Percentiles rank a stretch among this genome's conserved stretches.
Evolutionary conservation across 2,329 filamentous ascomycete genomes (phyloP).

Genomic region (Diaporthe citrichinensis): DNA sequence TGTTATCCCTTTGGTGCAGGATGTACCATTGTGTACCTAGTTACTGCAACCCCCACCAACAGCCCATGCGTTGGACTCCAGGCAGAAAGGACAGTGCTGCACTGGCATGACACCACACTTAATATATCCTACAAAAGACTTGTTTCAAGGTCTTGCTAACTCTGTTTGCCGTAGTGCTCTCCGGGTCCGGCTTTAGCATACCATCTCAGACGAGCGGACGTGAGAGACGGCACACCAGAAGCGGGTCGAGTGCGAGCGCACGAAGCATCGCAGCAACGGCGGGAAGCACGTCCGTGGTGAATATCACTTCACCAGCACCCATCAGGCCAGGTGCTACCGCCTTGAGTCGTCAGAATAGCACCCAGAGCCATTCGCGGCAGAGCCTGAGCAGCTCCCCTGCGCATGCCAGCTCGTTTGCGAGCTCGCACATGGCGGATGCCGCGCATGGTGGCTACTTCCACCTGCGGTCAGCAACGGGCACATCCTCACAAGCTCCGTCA

Average conservation of each 20-base stretch:
- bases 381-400: constrained; percentile 66
- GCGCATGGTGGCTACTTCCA: constrained; percentile 51
- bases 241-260: constrained; percentile 68
- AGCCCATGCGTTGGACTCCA: neutral
- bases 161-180: constrained; percentile 55
- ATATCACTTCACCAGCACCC: constrained; percentile 62
- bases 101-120: neutral
- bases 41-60: neutral
- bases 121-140: neutral
- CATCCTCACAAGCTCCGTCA: constrained; percentile 53
- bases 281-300: constrained; percentile 55
- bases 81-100: neutral
- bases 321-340: constrained; percentile 56
- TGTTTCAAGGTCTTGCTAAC: neutral
- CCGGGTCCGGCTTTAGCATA: constrained; percentile 70
- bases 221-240: constrained; percentile 65
- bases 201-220: constrained; percentile 62
- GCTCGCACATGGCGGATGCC: constrained; percentile 59
- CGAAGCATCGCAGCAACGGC: constrained; percentile 66
- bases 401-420: constrained; percentile 61
- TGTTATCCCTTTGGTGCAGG: neutral
- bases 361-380: constrained; percentile 61
- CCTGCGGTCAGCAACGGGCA: constrained; percentile 44
- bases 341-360: constrained; percentile 69
- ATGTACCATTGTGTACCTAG: neutral